These are phyloP conservation scores for Crithidia brevicula DNA, from an alignment of 208 protist species.

Conservation along the genomic window DNA sequence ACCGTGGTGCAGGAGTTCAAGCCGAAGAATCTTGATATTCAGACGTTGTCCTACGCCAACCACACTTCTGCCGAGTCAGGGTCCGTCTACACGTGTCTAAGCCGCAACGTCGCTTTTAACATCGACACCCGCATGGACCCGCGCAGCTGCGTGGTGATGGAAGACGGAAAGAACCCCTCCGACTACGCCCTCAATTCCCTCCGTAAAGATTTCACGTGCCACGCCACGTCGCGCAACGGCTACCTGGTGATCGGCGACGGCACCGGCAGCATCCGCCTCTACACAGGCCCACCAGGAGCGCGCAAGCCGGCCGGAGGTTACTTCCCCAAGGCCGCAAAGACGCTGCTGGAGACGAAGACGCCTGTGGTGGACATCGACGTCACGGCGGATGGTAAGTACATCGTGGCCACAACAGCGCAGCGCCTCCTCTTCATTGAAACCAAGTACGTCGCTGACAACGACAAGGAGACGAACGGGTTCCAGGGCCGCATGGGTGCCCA, in stretches of 20 bases:
- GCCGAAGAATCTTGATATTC: conserved; percentile 28
- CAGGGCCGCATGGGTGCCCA: conserved; percentile 52
- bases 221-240: conserved; percentile 56
- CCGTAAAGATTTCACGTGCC: conserved; percentile 53
- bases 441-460: conserved; percentile 37
- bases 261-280: conserved; percentile 62
- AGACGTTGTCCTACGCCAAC: conserved; percentile 46
- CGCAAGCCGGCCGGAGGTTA: conserved; percentile 43
- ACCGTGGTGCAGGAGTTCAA: conserved; percentile 55
- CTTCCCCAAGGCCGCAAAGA: conserved; percentile 68
- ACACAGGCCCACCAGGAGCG: conserved; percentile 58
- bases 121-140: conserved; percentile 70
- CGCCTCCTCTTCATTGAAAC: conserved; percentile 60
- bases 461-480: conserved; percentile 44
- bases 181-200: conserved; percentile 46
- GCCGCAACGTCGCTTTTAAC: conserved; percentile 63
- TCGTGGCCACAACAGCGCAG: conserved; percentile 49
- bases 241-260: conserved; percentile 65
- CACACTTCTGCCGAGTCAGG: conserved; percentile 43
- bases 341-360: conserved; percentile 51
- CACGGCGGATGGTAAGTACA: conserved; percentile 60
- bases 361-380: conserved; percentile 66
- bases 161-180: conserved; percentile 36
- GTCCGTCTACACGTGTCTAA: conserved; percentile 55
- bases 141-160: conserved; percentile 43